Evolutionary conservation across 2,329 filamentous ascomycete genomes (phyloP).

Genomic region (Plenodomus biglobosus): DNA sequence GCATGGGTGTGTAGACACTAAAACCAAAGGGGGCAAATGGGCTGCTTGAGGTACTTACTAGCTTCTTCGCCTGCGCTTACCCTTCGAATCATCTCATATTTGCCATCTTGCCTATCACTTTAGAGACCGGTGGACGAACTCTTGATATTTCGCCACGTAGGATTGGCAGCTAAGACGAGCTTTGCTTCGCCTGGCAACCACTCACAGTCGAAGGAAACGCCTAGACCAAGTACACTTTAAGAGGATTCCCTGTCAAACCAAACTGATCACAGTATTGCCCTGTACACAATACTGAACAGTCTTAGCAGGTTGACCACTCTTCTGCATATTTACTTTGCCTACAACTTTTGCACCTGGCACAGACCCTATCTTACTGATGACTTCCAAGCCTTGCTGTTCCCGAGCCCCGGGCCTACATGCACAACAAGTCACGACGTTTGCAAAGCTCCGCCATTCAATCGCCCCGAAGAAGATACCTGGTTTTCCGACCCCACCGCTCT

Average conservation of each 20-base stretch:
- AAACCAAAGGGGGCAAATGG: not conserved
- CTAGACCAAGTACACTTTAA: not conserved
- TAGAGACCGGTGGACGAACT: not conserved
- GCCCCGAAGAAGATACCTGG: not conserved
- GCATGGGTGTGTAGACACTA: not conserved
- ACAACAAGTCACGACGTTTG: not conserved
- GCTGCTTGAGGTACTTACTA: not conserved
- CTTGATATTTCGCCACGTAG: not conserved
- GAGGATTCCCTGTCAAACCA: not conserved
- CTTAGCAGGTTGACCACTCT: not conserved
- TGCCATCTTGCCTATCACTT: not conserved
- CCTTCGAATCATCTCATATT: not conserved
- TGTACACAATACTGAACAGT: not conserved
- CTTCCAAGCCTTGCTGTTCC: not conserved
- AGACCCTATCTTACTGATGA: not conserved
- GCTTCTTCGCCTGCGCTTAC: not conserved
- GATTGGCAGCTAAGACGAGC: not conserved
- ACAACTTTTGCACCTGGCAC: not conserved
- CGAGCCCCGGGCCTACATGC: not conserved
- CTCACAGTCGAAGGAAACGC: not conserved
- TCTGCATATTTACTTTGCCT: too few species aligned
- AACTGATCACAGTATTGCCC: not conserved
- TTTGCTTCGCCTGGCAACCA: not conserved
- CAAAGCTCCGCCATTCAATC: not conserved
- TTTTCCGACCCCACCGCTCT: not conserved